Evolutionary conservation across 352 stramenopile genomes (phyloP).

Genomic region (Globisporangium uncinulatum): DNA sequence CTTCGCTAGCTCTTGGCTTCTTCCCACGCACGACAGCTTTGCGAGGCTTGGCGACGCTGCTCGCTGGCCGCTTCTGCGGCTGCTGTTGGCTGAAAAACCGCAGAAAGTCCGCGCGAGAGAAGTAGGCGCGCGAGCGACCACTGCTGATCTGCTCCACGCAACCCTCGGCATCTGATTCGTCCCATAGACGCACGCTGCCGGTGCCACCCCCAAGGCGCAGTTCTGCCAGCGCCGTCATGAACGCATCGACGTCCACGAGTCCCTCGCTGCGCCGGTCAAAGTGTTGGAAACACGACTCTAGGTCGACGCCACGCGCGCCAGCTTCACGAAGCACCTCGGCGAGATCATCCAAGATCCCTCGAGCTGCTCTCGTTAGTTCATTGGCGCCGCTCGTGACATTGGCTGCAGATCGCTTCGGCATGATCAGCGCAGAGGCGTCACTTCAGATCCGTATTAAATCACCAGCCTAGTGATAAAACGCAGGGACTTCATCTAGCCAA

Average conservation of each 20-base stretch:
- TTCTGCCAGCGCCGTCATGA: conserved; percentile 47
- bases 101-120: conserved; percentile 52
- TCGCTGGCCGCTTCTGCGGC: neutral
- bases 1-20: neutral
- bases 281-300: conserved; percentile 48
- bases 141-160: conserved; percentile 34
- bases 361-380: neutral
- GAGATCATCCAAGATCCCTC: conserved; percentile 28
- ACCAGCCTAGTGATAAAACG: neutral
- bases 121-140: conserved; percentile 38
- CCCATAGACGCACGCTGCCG: conserved; percentile 16
- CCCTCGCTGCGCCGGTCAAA: conserved; percentile 44
- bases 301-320: conserved; percentile 34
- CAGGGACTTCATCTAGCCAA: neutral
- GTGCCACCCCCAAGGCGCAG: conserved; percentile 18
- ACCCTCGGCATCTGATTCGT: conserved; percentile 38
- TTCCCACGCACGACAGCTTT: neutral
- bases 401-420: neutral
- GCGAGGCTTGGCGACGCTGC: neutral
- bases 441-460: neutral
- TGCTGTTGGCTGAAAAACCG: conserved; percentile 23
- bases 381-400: neutral
- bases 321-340: conserved; percentile 43
- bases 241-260: conserved; percentile 40
- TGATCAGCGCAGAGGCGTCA: neutral